A percentile compares a stretch with the other conserved stretches of the same genome.
These are phyloP conservation scores for Cyberlindnera lachancei DNA, from an alignment of 805 yeast species.

Conservation along the genomic window DNA sequence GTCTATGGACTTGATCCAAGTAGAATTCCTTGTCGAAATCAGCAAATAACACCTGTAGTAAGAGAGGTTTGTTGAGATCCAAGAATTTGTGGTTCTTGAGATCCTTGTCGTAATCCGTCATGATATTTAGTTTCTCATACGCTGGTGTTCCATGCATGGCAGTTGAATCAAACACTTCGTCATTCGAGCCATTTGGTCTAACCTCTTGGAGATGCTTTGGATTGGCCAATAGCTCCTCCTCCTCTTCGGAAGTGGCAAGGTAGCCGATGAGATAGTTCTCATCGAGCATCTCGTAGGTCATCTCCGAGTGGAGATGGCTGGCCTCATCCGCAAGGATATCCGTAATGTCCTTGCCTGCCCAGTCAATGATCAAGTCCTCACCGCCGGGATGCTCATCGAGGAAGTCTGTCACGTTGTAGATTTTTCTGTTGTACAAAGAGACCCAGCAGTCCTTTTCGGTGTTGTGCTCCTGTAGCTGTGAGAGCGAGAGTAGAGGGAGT, in stretches of 20 bases:
- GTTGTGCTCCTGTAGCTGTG: constrained; percentile 47
- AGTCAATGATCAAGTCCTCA: constrained; percentile 68
- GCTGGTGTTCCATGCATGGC: constrained; percentile 61
- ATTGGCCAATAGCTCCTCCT: constrained; percentile 56
- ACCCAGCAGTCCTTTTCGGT: constrained; percentile 64
- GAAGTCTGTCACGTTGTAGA: constrained; percentile 70
- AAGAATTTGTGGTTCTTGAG: constrained; percentile 72
- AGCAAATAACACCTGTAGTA: constrained; percentile 71
- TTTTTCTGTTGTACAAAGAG: constrained; percentile 67
- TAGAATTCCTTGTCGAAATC: constrained; percentile 83
- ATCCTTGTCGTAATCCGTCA: constrained; percentile 73
- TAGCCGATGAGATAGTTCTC: constrained; percentile 77
- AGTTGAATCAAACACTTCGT: constrained; percentile 39
- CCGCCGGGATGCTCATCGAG: constrained; percentile 69
- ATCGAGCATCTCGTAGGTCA: constrained; percentile 80
- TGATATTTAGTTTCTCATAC: constrained; percentile 63
- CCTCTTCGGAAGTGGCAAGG: constrained; percentile 77
- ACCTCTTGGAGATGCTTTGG: constrained; percentile 55
- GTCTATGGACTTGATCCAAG: constrained; percentile 93
- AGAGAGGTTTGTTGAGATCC: constrained; percentile 75
- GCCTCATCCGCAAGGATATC: constrained; percentile 65
- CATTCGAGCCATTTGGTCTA: constrained; percentile 34
- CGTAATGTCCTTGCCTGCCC: constrained; percentile 82
- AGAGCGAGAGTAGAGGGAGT: constrained; percentile 54
- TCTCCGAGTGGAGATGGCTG: constrained; percentile 74